A percentile compares a stretch with the other conserved stretches of the same genome.
Conservation (phyloP, 2,329 filamentous ascomycete genomes). For the Lasiodiplodia citricola region DNA sequence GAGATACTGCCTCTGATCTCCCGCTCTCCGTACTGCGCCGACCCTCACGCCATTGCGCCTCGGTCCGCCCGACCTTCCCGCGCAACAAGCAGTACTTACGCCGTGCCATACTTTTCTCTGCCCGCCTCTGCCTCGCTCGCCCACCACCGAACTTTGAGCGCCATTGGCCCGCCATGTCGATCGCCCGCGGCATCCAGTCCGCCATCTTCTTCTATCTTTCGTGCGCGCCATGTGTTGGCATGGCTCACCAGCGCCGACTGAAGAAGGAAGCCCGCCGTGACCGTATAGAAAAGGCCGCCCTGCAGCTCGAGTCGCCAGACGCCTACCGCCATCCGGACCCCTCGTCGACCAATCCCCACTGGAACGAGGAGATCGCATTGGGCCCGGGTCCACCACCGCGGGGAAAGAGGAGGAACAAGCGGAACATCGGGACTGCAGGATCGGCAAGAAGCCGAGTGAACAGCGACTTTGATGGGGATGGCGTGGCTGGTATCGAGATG, state of each 20-base stretch:
- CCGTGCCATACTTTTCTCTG: neutral
- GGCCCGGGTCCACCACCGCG: constrained; percentile 75
- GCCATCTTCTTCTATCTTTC: constrained; percentile 79
- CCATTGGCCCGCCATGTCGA: constrained; percentile 38
- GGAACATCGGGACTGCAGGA: constrained; percentile 62
- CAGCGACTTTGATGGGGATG: constrained; percentile 40
- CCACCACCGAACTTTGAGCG: neutral
- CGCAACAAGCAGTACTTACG: constrained; percentile 1
- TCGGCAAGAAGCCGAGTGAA: constrained; percentile 50
- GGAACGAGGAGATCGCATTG: constrained; percentile 83
- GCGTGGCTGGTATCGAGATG: constrained; percentile 28
- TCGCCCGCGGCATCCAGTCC: constrained; percentile 66
- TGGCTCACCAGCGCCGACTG: constrained; percentile 71
- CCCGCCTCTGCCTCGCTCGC: neutral
- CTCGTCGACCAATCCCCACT: constrained; percentile 86
- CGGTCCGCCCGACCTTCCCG: neutral
- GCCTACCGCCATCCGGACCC: constrained; percentile 80
- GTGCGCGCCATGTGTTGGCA: constrained; percentile 78
- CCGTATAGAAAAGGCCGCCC: constrained; percentile 66
- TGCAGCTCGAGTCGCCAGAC: constrained; percentile 72
- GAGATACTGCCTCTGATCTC: constrained; percentile 1
- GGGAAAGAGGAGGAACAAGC: constrained; percentile 63
- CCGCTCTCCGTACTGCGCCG: neutral
- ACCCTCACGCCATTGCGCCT: constrained; percentile 16
- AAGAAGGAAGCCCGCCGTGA: constrained; percentile 73